phyloP scores from a whole-genome alignment of 805 yeast genomes.

The Saccharomycopsis guyanensis region DNA sequence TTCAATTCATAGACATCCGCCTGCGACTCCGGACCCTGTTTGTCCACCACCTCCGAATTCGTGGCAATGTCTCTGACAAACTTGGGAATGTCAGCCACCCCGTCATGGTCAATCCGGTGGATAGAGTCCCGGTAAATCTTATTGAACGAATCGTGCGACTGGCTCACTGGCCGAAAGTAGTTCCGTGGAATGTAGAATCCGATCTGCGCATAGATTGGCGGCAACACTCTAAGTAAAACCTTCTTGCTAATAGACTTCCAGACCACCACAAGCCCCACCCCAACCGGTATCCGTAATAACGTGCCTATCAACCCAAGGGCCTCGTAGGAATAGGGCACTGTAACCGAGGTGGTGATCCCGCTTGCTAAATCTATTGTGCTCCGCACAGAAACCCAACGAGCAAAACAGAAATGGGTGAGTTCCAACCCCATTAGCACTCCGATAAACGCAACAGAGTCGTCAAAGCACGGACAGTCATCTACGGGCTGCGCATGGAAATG shows the following conservation, averaged over 20 bases:
- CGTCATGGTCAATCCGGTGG: constrained; percentile 8
- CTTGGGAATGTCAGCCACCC: constrained; percentile 8
- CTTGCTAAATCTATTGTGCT: constrained; percentile 21
- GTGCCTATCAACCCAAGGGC: constrained; percentile 37
- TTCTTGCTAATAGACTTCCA: constrained; percentile 78
- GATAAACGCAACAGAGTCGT: constrained; percentile 87
- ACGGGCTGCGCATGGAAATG: constrained; percentile 75
- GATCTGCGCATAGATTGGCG: constrained; percentile 47
- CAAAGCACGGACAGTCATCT: constrained; percentile 94
- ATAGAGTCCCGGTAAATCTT: constrained; percentile 10
- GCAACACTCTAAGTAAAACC: constrained; percentile 46
- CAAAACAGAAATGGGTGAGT: constrained; percentile 44
- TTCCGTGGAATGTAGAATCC: constrained; percentile 34
- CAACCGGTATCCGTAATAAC: constrained; percentile 46
- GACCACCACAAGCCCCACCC: constrained; percentile 49
- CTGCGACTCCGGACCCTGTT: constrained; percentile 4
- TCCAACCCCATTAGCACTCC: constrained; percentile 82
- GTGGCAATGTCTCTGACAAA: background rate
- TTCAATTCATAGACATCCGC: background rate
- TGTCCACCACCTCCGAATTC: constrained; percentile 7
- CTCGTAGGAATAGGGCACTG: constrained; percentile 36
- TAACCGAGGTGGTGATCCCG: constrained; percentile 26
- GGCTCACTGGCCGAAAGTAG: constrained; percentile 29
- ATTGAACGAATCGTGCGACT: constrained; percentile 28
- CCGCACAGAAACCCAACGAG: constrained; percentile 23